These are phyloP conservation scores for Gaillardinia entomophila DNA, from an alignment of 805 yeast genomes.

Conservation along the genomic window DNA sequence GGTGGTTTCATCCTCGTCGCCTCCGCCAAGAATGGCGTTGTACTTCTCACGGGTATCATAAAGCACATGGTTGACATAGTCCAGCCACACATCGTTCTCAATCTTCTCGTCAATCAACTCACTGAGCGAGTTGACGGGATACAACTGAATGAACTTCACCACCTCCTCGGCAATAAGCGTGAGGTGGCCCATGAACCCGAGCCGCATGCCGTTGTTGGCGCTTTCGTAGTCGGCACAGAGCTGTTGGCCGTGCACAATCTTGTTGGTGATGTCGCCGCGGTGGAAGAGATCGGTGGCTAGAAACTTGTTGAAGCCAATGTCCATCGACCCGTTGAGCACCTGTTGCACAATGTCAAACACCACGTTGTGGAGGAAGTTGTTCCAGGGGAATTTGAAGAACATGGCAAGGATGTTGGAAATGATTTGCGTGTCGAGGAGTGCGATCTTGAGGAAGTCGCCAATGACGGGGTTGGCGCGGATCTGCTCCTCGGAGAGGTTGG, in stretches of 20 bases:
- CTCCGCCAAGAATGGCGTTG: constrained; percentile 90
- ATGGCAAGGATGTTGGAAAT: constrained; percentile 35
- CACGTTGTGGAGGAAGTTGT: constrained; percentile 41
- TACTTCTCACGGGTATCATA: constrained; percentile 91
- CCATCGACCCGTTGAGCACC: constrained; percentile 43
- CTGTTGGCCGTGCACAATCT: constrained; percentile 42
- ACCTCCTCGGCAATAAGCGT: constrained; percentile 27
- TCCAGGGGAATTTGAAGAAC: constrained; percentile 45
- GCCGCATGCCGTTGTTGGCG: constrained; percentile 18
- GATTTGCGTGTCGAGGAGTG: constrained; percentile 39
- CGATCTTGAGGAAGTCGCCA: constrained; percentile 38
- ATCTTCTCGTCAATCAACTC: constrained; percentile 32
- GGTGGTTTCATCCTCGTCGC: constrained; percentile 32
- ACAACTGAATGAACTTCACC: constrained; percentile 23
- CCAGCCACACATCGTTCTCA: constrained; percentile 58
- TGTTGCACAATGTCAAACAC: constrained; percentile 45
- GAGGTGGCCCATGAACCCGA: constrained; percentile 27
- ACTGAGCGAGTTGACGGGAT: constrained; percentile 36
- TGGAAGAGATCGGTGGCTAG: constrained; percentile 56
- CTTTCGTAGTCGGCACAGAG: constrained; percentile 21
- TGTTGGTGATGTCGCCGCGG: constrained; percentile 35
- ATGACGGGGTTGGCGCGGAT: constrained; percentile 37
- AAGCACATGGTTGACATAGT: constrained; percentile 75
- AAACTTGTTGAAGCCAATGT: constrained; percentile 42
- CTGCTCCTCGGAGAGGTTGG: constrained; percentile 38